Base-by-base conservation (phyloP, 176 grass and related monocot genomes). In the Musa schizocarpa region DNA sequence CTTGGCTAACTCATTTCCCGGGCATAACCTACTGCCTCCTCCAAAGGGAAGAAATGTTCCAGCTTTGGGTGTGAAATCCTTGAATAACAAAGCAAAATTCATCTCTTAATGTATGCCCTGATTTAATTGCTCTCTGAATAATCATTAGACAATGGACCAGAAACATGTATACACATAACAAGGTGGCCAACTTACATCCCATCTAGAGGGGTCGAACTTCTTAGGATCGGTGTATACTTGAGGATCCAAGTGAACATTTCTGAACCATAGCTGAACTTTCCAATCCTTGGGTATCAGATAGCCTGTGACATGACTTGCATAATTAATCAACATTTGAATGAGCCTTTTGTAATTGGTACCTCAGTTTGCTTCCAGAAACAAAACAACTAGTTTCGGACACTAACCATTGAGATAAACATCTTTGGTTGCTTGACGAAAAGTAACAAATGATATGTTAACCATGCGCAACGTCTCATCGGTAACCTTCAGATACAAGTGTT, bases 271-370 rank as follows among this genome's bases (percentile, higher is more conserved):
- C 89, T 87, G 77, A 49, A 88, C 81, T 68, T 80, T 96, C 93
- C 93, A 96, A 0, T 80, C 93, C 79, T 96, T 92, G 6, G 93
- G 93, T 74, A 96, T 82, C 57, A 96, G 75, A 85, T 92, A 96
- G 3, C 87, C 93, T 96, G 83, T 59, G 34, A 71, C 68, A 22
- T 76, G 19, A 5, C 13, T 17, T 29, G 1, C 23, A 16, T 75
- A 24, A 24, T 34, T n/a, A 53, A 77, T 20, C 53, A 24, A 50
- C 67, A 82, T 50, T 8, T 61, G 5, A 6, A 13, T 61, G 9
- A 61, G 13, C n/a, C n/a, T 5, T 61, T 61, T 1, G 16, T 17
- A 61, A 13, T 61, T 61, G 57, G 9, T 61, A 6, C 13, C 57
- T 20, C 34, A 43, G 34, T 43, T 43, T 61, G 16, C 13, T 17